Conservation (phyloP, 371 early-diverging fungal genomes). For the Apophysomyces variabilis region DNA sequence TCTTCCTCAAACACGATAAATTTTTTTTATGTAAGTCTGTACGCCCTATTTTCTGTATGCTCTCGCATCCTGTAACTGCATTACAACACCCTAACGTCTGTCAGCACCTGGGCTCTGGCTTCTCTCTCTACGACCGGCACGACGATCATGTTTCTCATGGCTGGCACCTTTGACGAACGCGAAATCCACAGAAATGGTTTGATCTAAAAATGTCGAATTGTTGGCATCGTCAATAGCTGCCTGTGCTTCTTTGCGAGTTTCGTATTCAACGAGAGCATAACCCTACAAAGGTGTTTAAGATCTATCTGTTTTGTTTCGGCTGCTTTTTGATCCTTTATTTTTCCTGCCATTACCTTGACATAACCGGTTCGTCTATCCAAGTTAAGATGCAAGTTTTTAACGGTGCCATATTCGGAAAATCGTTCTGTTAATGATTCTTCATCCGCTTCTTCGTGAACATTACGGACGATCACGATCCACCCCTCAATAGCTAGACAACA, state of each 20-base stretch:
- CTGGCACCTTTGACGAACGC: conserved; percentile 73
- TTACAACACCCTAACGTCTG: neutral
- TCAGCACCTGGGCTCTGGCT: conserved; percentile 23
- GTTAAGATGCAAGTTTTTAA: conserved; percentile 90
- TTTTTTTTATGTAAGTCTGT: too few species aligned
- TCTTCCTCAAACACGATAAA: too few species aligned
- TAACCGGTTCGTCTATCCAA: conserved; percentile 94
- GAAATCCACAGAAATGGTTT: conserved; percentile 78
- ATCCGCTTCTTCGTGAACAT: conserved; percentile 92
- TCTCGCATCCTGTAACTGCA: neutral
- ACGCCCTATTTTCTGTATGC: neutral
- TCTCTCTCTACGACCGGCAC: conserved; percentile 20
- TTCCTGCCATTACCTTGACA: conserved; percentile 75
- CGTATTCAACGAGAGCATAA: conserved; percentile 93
- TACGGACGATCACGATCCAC: conserved; percentile 91
- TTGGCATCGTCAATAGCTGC: conserved; percentile 77
- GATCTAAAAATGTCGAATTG: conserved; percentile 73
- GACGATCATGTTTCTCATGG: conserved; percentile 16
- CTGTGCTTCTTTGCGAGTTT: conserved; percentile 80
- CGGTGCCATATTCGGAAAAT: conserved; percentile 88
- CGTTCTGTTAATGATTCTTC: conserved; percentile 91
- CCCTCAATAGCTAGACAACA: conserved; percentile 82
- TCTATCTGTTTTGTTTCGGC: neutral
- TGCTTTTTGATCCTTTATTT: neutral
- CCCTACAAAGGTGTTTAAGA: conserved; percentile 61